These are phyloP conservation scores for Akanthomyces dipterigenus DNA, from an alignment of 2,329 filamentous ascomycete species.

Conservation along the genomic window DNA sequence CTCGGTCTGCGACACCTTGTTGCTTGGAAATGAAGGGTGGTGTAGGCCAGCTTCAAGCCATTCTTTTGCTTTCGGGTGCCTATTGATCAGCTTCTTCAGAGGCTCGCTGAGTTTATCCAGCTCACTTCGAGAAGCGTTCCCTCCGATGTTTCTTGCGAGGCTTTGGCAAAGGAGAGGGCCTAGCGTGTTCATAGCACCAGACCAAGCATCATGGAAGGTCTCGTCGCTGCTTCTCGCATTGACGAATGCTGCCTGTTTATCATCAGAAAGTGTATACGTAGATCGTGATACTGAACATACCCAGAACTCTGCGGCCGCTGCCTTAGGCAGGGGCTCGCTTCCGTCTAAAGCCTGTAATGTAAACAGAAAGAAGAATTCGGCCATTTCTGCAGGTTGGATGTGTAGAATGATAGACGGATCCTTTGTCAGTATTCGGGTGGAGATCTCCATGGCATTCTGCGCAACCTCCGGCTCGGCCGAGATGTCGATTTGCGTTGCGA, in stretches of 20 bases:
- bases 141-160: slow-evolving; percentile 59
- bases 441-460: slow-evolving; percentile 67
- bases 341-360: slow-evolving; percentile 63
- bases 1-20: slow-evolving; percentile 51
- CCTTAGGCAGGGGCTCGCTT: slow-evolving; percentile 69
- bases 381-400: slow-evolving; percentile 46
- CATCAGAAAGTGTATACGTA: not conserved
- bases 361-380: slow-evolving; percentile 66
- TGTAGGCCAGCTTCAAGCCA: slow-evolving; percentile 59
- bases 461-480: slow-evolving; percentile 69
- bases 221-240: slow-evolving; percentile 3
- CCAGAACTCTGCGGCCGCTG: slow-evolving; percentile 69
- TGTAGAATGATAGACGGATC: slow-evolving; percentile 55
- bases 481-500: slow-evolving; percentile 37
- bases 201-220: slow-evolving; percentile 26
- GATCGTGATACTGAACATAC: slow-evolving; percentile 32
- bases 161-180: slow-evolving; percentile 55
- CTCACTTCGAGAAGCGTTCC: slow-evolving; percentile 63
- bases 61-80: slow-evolving; percentile 46
- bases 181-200: slow-evolving; percentile 48
- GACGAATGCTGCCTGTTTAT: slow-evolving; percentile 11
- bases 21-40: slow-evolving; percentile 49
- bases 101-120: slow-evolving; percentile 65
- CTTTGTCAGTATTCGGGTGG: slow-evolving; percentile 55
- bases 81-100: slow-evolving; percentile 58